A percentile compares a stretch with the other conserved stretches of the same genome.
Conservation (phyloP, 163 green algal genomes). For the Dunaliella salina region DNA sequence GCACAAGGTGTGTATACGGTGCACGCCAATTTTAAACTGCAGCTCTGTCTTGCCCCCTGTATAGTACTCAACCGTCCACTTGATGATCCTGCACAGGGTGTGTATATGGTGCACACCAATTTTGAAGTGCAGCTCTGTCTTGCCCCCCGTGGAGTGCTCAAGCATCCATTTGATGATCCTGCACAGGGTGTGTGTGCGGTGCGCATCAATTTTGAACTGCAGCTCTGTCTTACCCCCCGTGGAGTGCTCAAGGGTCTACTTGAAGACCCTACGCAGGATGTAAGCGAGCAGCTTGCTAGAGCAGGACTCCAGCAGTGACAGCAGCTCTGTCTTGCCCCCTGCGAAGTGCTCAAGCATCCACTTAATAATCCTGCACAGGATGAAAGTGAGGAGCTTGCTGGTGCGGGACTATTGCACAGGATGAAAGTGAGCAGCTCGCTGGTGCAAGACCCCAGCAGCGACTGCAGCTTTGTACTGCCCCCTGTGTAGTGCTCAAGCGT, state of each 20-base stretch:
- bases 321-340: slow-evolving; percentile 68
- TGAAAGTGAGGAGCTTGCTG: too few relatives aligned
- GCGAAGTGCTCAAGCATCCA: slow-evolving; percentile 79
- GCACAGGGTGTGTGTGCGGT: slow-evolving; percentile 10
- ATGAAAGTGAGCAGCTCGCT: too few relatives aligned
- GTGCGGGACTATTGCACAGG: too few relatives aligned
- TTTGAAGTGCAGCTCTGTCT: slow-evolving; percentile 70
- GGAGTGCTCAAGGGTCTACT: slow-evolving; percentile 82
- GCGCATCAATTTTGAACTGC: slow-evolving; percentile 38
- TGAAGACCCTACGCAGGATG: slow-evolving; percentile 81
- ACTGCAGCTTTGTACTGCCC: slow-evolving; percentile 71
- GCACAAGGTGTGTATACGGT: slow-evolving; percentile 6
- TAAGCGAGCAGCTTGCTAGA: slow-evolving; percentile 74
- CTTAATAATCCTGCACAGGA: slow-evolving; percentile 68
- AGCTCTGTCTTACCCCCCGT: slow-evolving; percentile 68
- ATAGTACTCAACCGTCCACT: slow-evolving; percentile 82
- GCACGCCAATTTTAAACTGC: slow-evolving; percentile 36
- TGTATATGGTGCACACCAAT: too few relatives aligned
- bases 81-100: slow-evolving; percentile 69
- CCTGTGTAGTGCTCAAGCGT: slow-evolving; percentile 69
- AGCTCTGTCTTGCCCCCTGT: slow-evolving; percentile 68
- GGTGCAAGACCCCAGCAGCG: too few relatives aligned
- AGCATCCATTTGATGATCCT: slow-evolving; percentile 91
- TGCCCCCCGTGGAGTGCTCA: slow-evolving; percentile 61
- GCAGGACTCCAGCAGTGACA: slow-evolving; percentile 79